Evolutionary conservation across 495 filamentous ascomycete genomes (phyloP).

Genomic region (Podospora anserina): DNA sequence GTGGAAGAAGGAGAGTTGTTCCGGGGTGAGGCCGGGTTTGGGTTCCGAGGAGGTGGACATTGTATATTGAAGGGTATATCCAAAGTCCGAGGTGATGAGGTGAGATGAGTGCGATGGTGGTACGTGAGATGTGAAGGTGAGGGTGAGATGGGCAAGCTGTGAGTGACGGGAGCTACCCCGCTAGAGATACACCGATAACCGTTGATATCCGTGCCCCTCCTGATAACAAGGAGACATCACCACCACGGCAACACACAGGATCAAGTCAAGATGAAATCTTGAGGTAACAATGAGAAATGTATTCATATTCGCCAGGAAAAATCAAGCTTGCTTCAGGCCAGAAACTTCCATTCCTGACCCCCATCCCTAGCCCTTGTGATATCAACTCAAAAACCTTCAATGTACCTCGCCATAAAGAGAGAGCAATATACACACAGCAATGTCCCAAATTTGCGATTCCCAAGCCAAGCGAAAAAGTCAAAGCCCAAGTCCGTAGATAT

Average conservation of each 20-base stretch:
- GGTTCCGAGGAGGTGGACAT: slow-evolving; percentile 8
- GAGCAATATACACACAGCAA: no score
- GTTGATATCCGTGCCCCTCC: background rate
- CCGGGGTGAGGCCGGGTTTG: slow-evolving; percentile 57
- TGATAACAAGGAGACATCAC: background rate
- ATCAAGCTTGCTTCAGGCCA: no score
- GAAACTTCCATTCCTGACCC: no score
- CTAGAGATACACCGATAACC: slow-evolving; percentile 2
- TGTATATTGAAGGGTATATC: background rate
- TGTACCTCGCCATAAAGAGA: no score
- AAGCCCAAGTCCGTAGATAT: no score
- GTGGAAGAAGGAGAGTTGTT: slow-evolving; percentile 69
- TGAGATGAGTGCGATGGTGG: background rate
- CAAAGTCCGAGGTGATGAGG: background rate
- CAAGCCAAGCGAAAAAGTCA: no score
- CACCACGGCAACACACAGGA: background rate
- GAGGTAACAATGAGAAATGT: no score
- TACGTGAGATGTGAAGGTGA: background rate
- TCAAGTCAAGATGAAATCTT: no score
- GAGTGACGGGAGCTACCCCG: slow-evolving; percentile 13
- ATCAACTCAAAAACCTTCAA: no score
- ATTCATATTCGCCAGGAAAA: no score
- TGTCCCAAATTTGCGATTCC: no score
- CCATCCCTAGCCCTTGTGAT: no score
- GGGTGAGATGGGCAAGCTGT: slow-evolving; percentile 2